These are phyloP conservation scores for Tuber magnatum DNA, from an alignment of 495 filamentous ascomycete species.

Conservation along the genomic window DNA sequence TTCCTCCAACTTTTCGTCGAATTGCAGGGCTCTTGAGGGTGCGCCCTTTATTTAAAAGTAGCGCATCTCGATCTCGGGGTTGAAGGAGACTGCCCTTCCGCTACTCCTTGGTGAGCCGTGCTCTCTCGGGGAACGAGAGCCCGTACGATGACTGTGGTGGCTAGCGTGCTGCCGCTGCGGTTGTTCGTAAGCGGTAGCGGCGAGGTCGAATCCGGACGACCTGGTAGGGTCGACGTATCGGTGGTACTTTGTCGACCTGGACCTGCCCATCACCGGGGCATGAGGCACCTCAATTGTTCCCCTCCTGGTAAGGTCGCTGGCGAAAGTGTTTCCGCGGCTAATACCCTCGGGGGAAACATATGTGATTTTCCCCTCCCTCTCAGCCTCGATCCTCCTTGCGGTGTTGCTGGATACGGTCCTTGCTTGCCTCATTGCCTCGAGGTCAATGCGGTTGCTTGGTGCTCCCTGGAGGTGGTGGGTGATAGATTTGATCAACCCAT, in stretches of 20 bases:
- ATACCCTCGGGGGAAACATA: conserved; percentile 20
- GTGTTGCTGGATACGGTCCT: not conserved
- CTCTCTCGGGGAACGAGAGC: conserved; percentile 12
- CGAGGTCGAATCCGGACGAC: conserved; percentile 22
- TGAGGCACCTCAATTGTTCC: conserved; percentile 12
- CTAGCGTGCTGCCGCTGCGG: conserved; percentile 8
- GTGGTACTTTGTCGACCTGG: not conserved
- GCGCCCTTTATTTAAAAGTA: conserved; percentile 29
- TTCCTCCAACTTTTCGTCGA: conserved; percentile 8
- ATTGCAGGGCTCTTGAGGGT: conserved; percentile 1
- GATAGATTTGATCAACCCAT: conserved; percentile 29
- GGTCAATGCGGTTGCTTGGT: conserved; percentile 25
- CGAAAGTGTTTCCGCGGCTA: conserved; percentile 26
- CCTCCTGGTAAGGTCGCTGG: conserved; percentile 27
- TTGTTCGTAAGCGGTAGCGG: conserved; percentile 11
- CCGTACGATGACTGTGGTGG: conserved; percentile 14
- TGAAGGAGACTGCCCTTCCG: conserved; percentile 25
- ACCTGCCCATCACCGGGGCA: not conserved
- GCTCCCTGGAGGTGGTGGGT: conserved; percentile 29
- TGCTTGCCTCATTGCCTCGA: not conserved
- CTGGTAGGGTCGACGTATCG: conserved; percentile 17
- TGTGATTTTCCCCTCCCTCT: conserved; percentile 17
- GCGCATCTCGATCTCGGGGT: conserved; percentile 32
- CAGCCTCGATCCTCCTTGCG: conserved; percentile 22
- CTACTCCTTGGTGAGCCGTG: conserved; percentile 17